phyloP scores from a whole-genome alignment of 352 stramenopile species.

The Phytophthora brassicae region DNA sequence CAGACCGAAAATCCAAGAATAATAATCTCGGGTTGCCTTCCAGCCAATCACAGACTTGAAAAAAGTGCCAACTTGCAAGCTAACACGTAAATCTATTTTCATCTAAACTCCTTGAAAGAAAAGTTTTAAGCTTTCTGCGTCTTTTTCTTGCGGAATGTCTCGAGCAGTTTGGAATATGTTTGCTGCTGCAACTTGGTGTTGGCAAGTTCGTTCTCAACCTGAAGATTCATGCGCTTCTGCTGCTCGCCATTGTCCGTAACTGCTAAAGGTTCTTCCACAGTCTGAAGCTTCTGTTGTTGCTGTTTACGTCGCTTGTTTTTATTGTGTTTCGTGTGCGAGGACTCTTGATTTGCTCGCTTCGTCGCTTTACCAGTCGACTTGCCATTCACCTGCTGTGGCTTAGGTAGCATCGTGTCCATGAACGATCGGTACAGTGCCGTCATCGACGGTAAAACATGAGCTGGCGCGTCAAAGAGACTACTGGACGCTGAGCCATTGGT shows the following conservation, averaged over 20 bases:
- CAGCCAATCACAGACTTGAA: too few species aligned
- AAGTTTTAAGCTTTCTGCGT: conserved; percentile 23
- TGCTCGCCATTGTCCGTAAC: conserved; percentile 36
- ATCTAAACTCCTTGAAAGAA: conserved; percentile 3
- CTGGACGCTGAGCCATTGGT: conserved; percentile 23
- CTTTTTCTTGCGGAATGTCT: conserved; percentile 58
- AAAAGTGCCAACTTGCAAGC: too few species aligned
- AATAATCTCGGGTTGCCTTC: too few species aligned
- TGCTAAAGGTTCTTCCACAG: conserved; percentile 5
- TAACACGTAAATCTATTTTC: conserved; percentile 45
- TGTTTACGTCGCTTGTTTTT: conserved; percentile 67
- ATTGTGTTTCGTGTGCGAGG: conserved; percentile 40
- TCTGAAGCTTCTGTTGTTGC: conserved; percentile 34
- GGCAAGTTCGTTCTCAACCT: conserved; percentile 69
- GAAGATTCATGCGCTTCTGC: conserved; percentile 63
- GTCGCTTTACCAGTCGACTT: conserved; percentile 13
- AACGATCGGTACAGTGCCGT: conserved; percentile 82
- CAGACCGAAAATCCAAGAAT: too few species aligned
- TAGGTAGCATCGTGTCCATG: conserved; percentile 87
- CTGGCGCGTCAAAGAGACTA: conserved; percentile 75
- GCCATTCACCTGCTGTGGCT: conserved; percentile 40
- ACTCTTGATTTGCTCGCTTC: background rate
- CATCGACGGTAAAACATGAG: conserved; percentile 84
- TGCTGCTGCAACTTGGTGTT: conserved; percentile 57
- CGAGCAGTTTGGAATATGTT: conserved; percentile 73